Evolutionary conservation across 2,329 filamentous ascomycete species (phyloP).

Genomic region (Stromatinia cepivora): DNA sequence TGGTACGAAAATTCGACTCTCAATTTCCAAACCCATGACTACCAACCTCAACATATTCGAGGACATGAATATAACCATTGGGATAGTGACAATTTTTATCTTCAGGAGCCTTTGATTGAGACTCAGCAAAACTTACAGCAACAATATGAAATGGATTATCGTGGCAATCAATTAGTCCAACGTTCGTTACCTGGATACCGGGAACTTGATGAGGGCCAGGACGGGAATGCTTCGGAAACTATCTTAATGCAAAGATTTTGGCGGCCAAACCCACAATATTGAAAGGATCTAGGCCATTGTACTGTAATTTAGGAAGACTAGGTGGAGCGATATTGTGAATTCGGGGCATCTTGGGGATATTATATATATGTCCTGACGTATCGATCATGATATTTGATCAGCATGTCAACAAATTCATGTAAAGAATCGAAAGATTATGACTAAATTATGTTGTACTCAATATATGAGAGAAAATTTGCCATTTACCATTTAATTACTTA

Average conservation of each 20-base stretch:
- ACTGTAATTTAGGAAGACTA: neutral
- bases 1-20: neutral
- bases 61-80: neutral
- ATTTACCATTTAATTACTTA: neutral
- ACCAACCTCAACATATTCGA: neutral
- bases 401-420: neutral
- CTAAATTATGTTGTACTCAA: neutral
- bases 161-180: neutral
- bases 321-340: neutral
- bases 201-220: neutral
- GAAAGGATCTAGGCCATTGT: neutral
- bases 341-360: neutral
- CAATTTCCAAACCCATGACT: neutral
- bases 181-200: neutral
- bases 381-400: neutral
- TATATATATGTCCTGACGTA: neutral
- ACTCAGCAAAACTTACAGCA: neutral
- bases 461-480: neutral
- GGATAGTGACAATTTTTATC: neutral
- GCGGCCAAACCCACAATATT: slow-evolving; percentile 30
- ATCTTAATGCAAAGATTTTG: slow-evolving; percentile 26
- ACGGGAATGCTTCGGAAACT: slow-evolving; percentile 2
- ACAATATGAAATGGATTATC: neutral
- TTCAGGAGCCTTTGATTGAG: neutral
- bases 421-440: neutral